Percentiles rank a stretch among this genome's conserved stretches.
phyloP scores from a whole-genome alignment of 2,329 filamentous ascomycete genomes.

The Aschersonia sp. region DNA sequence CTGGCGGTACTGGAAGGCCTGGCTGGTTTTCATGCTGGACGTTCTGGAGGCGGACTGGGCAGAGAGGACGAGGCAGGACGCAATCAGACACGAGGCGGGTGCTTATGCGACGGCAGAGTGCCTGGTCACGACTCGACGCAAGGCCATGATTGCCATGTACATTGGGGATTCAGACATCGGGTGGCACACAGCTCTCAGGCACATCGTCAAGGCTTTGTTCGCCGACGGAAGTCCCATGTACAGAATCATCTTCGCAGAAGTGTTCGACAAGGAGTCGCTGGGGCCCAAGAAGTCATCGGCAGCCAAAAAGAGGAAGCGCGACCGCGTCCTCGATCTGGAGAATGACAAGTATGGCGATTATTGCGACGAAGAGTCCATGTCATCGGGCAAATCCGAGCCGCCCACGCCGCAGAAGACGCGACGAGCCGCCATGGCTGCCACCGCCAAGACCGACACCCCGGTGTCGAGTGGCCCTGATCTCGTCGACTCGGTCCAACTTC shows the following conservation, averaged over 20 bases:
- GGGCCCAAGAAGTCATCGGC: conserved; percentile 20
- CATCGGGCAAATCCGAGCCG: conserved; percentile 30
- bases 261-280: conserved; percentile 51
- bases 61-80: conserved; percentile 37
- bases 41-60: conserved; percentile 59
- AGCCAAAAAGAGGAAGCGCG: conserved; percentile 34
- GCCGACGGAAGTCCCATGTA: conserved; percentile 45
- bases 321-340: conserved; percentile 37
- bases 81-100: conserved; percentile 12
- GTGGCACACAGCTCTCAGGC: conserved; percentile 30
- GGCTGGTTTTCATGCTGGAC: conserved; percentile 69
- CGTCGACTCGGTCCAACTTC: conserved; percentile 42
- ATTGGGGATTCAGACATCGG: conserved; percentile 27
- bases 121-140: conserved; percentile 20
- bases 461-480: conserved; percentile 14
- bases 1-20: conserved; percentile 71
- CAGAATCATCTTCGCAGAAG: conserved; percentile 42
- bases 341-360: conserved; percentile 48
- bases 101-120: conserved; percentile 9
- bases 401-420: conserved; percentile 26
- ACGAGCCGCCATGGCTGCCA: conserved; percentile 2
- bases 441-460: conserved; percentile 7
- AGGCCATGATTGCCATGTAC: conserved; percentile 49
- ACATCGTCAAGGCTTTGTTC: conserved; percentile 52
- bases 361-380: conserved; percentile 39